These are phyloP conservation scores for Monosporozyma unispora DNA, from an alignment of 805 yeast genomes.

Conservation along the genomic window DNA sequence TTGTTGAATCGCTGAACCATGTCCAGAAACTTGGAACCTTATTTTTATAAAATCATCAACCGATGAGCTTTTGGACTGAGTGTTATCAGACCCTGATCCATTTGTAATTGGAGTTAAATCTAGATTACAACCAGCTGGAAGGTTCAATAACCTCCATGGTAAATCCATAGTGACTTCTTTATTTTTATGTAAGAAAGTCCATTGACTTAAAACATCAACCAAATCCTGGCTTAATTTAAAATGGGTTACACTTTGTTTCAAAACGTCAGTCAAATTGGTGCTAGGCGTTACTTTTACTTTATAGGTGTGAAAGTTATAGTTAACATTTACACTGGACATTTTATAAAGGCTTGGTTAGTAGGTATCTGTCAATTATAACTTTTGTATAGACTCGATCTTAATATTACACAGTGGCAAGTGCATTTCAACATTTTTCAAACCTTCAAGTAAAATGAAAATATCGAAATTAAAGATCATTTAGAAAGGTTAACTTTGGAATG, in stretches of 20 bases:
- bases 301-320: slow-evolving; percentile 28
- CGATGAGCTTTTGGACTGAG: neutral
- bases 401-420: neutral
- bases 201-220: neutral
- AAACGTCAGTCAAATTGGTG: slow-evolving; percentile 31
- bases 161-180: slow-evolving; percentile 31
- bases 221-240: slow-evolving; percentile 26
- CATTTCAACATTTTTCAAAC: neutral
- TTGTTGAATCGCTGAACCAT: slow-evolving; percentile 18
- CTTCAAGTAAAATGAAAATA: neutral
- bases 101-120: slow-evolving; percentile 15
- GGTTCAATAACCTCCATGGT: slow-evolving; percentile 36
- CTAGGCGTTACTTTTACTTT: slow-evolving; percentile 32
- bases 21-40: slow-evolving; percentile 25
- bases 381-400: neutral
- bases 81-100: neutral
- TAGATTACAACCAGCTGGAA: slow-evolving; percentile 39
- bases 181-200: slow-evolving; percentile 28
- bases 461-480: neutral
- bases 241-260: slow-evolving; percentile 30
- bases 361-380: neutral
- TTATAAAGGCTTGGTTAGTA: neutral
- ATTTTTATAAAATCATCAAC: slow-evolving; percentile 17
- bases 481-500: neutral
- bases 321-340: slow-evolving; percentile 34